Evolutionary conservation across 2,329 filamentous ascomycete genomes (phyloP).

Genomic region (Corniculantispora saksenae): DNA sequence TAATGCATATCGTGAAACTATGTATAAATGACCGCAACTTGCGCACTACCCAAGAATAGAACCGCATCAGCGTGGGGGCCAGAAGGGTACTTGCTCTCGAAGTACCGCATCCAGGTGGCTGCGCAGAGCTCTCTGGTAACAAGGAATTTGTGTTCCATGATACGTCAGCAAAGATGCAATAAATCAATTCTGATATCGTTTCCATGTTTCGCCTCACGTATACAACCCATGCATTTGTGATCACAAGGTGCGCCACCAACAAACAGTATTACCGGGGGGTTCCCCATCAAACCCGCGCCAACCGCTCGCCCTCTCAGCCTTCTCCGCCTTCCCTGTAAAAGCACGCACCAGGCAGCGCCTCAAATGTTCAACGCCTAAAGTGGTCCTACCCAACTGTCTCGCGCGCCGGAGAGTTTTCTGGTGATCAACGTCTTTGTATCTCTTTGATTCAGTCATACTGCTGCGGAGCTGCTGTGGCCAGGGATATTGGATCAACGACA

Average conservation of each 20-base stretch:
- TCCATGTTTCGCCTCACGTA: not conserved
- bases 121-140: not conserved
- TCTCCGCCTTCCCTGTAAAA: not conserved
- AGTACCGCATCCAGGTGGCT: not conserved
- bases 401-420: not conserved
- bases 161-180: not conserved
- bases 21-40: not conserved
- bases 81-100: constrained; percentile 2
- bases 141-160: not conserved
- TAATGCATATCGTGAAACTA: not conserved
- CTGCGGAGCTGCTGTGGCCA: not conserved
- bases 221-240: not conserved
- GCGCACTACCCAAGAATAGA: not conserved
- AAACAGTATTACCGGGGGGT: not conserved
- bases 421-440: not conserved
- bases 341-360: no score
- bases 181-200: not conserved
- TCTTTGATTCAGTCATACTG: not conserved
- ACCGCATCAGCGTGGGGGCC: not conserved
- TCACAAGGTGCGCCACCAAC: not conserved
- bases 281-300: not conserved
- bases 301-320: not conserved
- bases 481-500: not conserved
- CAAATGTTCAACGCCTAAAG: no score
- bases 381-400: no score